Conservation (phyloP, 495 filamentous ascomycete genomes). For the Cercophora sp. region DNA sequence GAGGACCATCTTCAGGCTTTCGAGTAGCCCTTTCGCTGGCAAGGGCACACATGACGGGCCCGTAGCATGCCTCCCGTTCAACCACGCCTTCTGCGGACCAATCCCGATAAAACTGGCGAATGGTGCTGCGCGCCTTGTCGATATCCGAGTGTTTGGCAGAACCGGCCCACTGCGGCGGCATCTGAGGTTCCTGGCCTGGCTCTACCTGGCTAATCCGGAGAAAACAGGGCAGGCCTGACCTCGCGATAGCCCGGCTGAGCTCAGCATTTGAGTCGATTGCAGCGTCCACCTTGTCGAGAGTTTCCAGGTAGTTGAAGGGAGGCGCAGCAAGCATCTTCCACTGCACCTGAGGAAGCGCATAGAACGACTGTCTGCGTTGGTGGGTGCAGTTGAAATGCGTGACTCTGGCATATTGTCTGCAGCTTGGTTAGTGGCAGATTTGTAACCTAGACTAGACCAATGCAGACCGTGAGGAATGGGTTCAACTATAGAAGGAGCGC, state of each 20-base stretch:
- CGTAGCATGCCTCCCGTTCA: constrained; percentile 74
- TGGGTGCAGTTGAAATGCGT: constrained; percentile 88
- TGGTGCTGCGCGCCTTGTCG: constrained; percentile 84
- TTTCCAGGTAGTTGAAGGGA: constrained; percentile 77
- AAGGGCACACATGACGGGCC: constrained; percentile 64
- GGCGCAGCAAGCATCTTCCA: constrained; percentile 73
- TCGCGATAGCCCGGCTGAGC: constrained; percentile 71
- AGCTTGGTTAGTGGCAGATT: neutral
- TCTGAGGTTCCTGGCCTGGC: constrained; percentile 18
- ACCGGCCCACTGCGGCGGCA: constrained; percentile 56
- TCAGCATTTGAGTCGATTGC: constrained; percentile 87
- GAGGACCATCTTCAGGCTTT: constrained; percentile 24
- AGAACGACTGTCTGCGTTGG: constrained; percentile 82
- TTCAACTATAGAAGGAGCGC: neutral
- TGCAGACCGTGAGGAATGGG: too few relatives aligned
- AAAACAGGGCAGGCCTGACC: constrained; percentile 62
- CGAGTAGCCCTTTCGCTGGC: constrained; percentile 46
- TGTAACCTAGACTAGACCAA: too few relatives aligned
- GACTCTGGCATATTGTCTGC: constrained; percentile 74
- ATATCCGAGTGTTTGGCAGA: constrained; percentile 65
- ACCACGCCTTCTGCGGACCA: constrained; percentile 75
- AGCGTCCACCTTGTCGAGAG: constrained; percentile 72
- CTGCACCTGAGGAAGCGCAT: constrained; percentile 77
- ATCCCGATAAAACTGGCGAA: constrained; percentile 92
- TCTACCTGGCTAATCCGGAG: constrained; percentile 33